These are phyloP conservation scores for Euphorbia celastroides DNA, from an alignment of 441 rosid genomes.

Conservation along the genomic window DNA sequence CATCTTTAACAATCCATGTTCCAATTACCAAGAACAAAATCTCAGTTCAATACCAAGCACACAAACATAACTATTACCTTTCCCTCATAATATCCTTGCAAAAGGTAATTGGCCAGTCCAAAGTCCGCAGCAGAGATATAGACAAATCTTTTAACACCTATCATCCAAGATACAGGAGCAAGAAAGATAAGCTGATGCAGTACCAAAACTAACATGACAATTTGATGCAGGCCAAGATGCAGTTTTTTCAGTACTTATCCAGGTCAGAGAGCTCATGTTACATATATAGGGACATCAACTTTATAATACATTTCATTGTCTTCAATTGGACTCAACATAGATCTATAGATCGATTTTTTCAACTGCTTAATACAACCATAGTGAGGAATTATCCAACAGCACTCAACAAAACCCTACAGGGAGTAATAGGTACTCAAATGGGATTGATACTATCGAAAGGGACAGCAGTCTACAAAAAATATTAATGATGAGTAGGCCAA, in stretches of 20 bases:
- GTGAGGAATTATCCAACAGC: not conserved
- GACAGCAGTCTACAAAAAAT: not conserved
- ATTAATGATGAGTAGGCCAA: not conserved
- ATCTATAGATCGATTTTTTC: not conserved
- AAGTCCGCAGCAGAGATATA: conserved; percentile 87
- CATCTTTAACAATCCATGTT: not conserved
- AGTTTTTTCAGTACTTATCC: not conserved
- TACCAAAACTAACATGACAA: not conserved
- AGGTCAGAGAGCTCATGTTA: not conserved
- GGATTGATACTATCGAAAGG: not conserved
- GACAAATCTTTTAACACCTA: conserved; percentile 80
- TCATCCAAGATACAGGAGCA: conserved; percentile 1
- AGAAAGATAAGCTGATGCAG: not conserved
- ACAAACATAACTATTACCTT: conserved; percentile 41
- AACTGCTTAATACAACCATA: not conserved
- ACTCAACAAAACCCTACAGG: not conserved
- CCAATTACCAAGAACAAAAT: not conserved
- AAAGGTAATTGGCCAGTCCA: conserved; percentile 57
- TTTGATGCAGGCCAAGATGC: not conserved
- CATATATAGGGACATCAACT: not conserved
- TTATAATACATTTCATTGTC: not conserved
- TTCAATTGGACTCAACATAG: not conserved
- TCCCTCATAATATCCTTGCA: conserved; percentile 81
- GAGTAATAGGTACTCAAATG: not conserved
- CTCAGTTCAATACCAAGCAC: not conserved